These are phyloP conservation scores for Paralagenidium karlingii DNA, from an alignment of 352 stramenopile genomes.

Conservation along the genomic window DNA sequence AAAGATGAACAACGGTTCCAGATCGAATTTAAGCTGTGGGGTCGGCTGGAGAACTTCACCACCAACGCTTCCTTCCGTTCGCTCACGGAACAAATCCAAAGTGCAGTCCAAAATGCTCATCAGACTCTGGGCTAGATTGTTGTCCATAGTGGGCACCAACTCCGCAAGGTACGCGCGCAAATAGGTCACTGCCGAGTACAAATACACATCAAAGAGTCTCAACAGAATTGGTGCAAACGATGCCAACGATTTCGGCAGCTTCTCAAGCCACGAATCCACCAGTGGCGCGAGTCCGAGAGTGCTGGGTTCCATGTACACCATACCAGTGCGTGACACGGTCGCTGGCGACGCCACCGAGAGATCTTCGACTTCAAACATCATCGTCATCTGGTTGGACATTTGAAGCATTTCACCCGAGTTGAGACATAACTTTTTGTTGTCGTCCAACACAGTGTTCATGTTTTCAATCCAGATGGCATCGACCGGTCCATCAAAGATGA, in stretches of 20 bases:
- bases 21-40: conserved; percentile 60
- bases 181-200: conserved; percentile 79
- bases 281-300: conserved; percentile 82
- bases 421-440: conserved; percentile 93
- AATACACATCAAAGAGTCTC: conserved; percentile 84
- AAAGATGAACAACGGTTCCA: conserved; percentile 88
- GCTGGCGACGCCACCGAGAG: conserved; percentile 88
- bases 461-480: conserved; percentile 96
- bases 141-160: conserved; percentile 88
- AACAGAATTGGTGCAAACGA: conserved; percentile 33
- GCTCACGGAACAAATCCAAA: conserved; percentile 51
- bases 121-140: conserved; percentile 85
- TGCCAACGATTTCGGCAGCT: conserved; percentile 23
- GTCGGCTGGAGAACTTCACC: conserved; percentile 28
- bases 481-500: conserved; percentile 91
- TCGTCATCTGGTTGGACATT: conserved; percentile 93
- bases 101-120: conserved; percentile 91
- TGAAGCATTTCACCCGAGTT: conserved; percentile 92
- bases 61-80: conserved; percentile 20
- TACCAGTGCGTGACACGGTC: conserved; percentile 90
- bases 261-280: conserved; percentile 84
- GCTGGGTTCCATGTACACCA: conserved; percentile 95
- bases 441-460: conserved; percentile 94
- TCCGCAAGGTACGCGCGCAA: conserved; percentile 81
- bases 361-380: conserved; percentile 97